Evolutionary conservation across 345 rosid genomes (phyloP).

Genomic region (Gossypium thurberi): DNA sequence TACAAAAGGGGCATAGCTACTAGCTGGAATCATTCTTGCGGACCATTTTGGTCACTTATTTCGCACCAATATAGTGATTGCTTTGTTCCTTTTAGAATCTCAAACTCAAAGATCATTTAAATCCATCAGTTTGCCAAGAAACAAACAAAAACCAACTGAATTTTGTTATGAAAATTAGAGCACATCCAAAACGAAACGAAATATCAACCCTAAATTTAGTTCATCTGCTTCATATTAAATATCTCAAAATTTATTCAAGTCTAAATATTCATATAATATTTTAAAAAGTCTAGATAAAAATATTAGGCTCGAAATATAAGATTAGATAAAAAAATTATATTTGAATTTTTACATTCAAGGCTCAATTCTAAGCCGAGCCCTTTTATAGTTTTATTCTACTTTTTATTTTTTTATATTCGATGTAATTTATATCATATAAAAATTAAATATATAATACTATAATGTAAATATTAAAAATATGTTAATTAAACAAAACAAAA

Average conservation of each 20-base stretch:
- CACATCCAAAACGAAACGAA: background rate
- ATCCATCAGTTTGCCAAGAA: background rate
- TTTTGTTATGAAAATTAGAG: conserved; percentile 6
- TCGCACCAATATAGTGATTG: background rate
- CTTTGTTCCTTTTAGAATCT: background rate
- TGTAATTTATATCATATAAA: too few relatives aligned
- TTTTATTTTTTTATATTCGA: too few relatives aligned
- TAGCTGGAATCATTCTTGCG: background rate
- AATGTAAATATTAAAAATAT: too few relatives aligned
- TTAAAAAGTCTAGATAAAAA: too few relatives aligned
- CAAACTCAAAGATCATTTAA: background rate
- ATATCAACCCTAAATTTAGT: background rate
- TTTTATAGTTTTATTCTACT: too few relatives aligned
- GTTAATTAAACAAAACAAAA: too few relatives aligned
- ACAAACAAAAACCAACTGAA: background rate
- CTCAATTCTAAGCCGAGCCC: too few relatives aligned
- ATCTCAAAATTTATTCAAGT: background rate
- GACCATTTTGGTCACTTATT: background rate
- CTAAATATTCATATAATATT: too few relatives aligned
- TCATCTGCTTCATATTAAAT: background rate
- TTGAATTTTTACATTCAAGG: too few relatives aligned
- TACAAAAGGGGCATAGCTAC: background rate
- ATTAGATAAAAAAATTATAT: too few relatives aligned
- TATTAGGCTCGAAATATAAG: too few relatives aligned
- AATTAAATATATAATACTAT: too few relatives aligned